Percentiles rank a stretch among this genome's conserved stretches.
These are phyloP conservation scores for Beauveria asiatica DNA, from an alignment of 2,329 filamentous ascomycete genomes.

Conservation along the genomic window DNA sequence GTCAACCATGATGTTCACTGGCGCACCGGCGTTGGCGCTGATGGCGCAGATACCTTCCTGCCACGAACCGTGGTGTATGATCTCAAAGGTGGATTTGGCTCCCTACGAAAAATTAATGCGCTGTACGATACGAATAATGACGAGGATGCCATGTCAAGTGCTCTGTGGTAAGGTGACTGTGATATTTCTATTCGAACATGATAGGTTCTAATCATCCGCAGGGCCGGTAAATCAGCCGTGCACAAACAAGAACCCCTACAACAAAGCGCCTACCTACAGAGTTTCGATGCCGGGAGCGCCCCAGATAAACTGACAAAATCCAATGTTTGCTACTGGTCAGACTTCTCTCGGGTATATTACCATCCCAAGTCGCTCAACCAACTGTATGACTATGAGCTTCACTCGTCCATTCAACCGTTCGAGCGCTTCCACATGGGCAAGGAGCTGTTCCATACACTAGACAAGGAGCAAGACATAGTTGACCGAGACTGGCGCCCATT, in stretches of 20 bases:
- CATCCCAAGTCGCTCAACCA: slow-evolving; percentile 84
- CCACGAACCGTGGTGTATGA: slow-evolving; percentile 91
- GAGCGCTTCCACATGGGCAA: slow-evolving; percentile 82
- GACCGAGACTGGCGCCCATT: slow-evolving; percentile 88
- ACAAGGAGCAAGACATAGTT: slow-evolving; percentile 75
- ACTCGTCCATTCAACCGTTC: slow-evolving; percentile 73
- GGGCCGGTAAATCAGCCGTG: slow-evolving; percentile 59
- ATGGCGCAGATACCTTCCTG: slow-evolving; percentile 85
- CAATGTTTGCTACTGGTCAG: slow-evolving; percentile 89
- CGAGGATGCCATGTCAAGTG: slow-evolving; percentile 19
- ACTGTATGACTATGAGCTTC: slow-evolving; percentile 77
- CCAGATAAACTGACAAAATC: slow-evolving; percentile 58
- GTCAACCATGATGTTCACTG: slow-evolving; percentile 66
- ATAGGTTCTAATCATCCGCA: slow-evolving; percentile 22
- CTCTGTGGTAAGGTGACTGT: slow-evolving; percentile 25
- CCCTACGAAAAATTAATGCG: slow-evolving; percentile 77
- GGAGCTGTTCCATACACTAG: slow-evolving; percentile 64
- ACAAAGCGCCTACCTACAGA: slow-evolving; percentile 68
- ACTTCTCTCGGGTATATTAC: slow-evolving; percentile 88
- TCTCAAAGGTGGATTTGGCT: slow-evolving; percentile 86
- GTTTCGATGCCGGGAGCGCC: slow-evolving; percentile 63
- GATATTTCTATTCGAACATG: background rate
- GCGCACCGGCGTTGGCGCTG: slow-evolving; percentile 69
- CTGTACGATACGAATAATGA: slow-evolving; percentile 58
- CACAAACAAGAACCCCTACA: slow-evolving; percentile 61